Evolutionary conservation across 768 basidiomycete species (phyloP).

Genomic region (Boletus pseudo-olivaceus): DNA sequence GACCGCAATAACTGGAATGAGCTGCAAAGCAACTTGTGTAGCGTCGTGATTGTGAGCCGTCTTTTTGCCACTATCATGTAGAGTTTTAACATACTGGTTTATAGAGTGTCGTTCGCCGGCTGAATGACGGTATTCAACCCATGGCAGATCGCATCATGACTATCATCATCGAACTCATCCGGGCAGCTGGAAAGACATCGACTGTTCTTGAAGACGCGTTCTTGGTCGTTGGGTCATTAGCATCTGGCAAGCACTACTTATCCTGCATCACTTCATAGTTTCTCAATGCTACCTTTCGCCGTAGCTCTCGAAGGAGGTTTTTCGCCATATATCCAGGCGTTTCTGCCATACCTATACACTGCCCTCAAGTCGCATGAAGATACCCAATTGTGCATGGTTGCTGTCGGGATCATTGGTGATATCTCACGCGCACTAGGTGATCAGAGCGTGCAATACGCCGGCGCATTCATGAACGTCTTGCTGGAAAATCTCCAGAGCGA

Average conservation of each 20-base stretch:
- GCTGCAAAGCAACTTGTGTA: conserved; percentile 91
- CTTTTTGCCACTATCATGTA: not conserved
- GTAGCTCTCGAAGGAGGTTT: conserved; percentile 76
- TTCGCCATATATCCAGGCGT: conserved; percentile 77
- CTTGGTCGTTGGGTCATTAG: conserved; percentile 86
- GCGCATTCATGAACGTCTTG: conserved; percentile 87
- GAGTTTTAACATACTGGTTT: conserved; percentile 2
- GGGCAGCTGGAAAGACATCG: conserved; percentile 85
- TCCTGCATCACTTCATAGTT: not conserved
- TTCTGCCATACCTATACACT: conserved; percentile 81
- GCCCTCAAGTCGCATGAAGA: conserved; percentile 94
- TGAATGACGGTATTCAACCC: conserved; percentile 78
- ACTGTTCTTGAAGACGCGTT: conserved; percentile 96
- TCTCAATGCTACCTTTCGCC: conserved; percentile 3
- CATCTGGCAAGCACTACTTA: conserved; percentile 48
- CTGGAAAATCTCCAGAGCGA: conserved; percentile 90
- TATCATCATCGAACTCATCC: conserved; percentile 78
- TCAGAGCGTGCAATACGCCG: conserved; percentile 76
- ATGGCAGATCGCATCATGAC: conserved; percentile 96
- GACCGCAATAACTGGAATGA: conserved; percentile 99
- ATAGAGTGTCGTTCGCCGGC: conserved; percentile 82
- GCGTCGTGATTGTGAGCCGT: conserved; percentile 73
- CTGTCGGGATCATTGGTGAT: conserved; percentile 94
- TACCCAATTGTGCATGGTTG: conserved; percentile 91
- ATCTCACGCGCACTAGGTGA: conserved; percentile 93